Base-by-base conservation (phyloP, 306 rosid species). In the Trifolium dubium region DNA sequence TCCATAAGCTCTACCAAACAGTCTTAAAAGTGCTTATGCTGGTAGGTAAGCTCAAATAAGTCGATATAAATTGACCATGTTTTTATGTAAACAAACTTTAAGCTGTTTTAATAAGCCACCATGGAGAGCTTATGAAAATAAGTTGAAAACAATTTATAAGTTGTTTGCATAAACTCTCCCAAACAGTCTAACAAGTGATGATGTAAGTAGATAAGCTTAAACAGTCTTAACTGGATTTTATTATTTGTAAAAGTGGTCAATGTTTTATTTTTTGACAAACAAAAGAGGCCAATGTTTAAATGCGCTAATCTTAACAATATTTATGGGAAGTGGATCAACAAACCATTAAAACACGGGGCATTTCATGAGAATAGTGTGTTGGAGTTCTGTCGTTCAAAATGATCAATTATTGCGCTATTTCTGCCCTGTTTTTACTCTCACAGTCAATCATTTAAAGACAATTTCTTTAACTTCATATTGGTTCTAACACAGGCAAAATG, bases 401-500 rank as follows among this genome's bases (percentile, higher is more conserved):
- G 58, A 62, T 63, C 29, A 28, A 12, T 44, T 51, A 50, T 40
- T 67, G 11, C 63, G 61, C 23, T 51, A 23, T 35, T 77, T 59
- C 50, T 37, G 17, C 37, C 39, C 50, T 29, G 64, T 46, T 66
- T 60, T 58, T 23, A 15, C n/a, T 41, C 18, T 9, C 28, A 29
- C 19, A 1, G 64, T 43, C 8, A 3, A n/a, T 32, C 51, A 73
- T 67, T 68, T 34, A 2, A 34, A 32, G 34, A 63, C 74, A n/a
- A 39, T 53, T 75, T 74, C 29, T 17, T 64, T 68, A 37, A 74
- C 72, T 67, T 54, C 37, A 50, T 55, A 19, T 74, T 75, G 56
- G 7, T 60, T 30, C 43, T 73, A 56, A 54, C 77, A 76, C 92
- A 90, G 98, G 92, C 92, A 64, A 92, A 90, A 84, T 92, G 96